Percentiles rank a stretch among this genome's conserved stretches.
phyloP scores from a whole-genome alignment of 106 monocot species.

The Allium fistulosum region DNA sequence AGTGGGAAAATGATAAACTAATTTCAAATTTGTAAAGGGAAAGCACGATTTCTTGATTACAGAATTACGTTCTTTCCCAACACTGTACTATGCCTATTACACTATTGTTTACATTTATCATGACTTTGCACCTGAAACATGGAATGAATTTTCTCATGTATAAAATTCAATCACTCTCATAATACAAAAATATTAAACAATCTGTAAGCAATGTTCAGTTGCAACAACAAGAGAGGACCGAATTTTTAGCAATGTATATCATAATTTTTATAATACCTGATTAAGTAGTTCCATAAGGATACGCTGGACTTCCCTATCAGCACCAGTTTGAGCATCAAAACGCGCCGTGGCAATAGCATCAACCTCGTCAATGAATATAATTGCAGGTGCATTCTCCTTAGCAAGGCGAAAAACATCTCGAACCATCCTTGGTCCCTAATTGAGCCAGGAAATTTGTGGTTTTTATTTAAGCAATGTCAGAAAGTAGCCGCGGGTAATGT shows the following conservation, averaged over 20 bases:
- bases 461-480: no score
- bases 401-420: constrained; percentile 97
- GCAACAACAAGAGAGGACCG: neutral
- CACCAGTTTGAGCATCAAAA: constrained; percentile 98
- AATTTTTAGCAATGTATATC: neutral
- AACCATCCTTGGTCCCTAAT: constrained; percentile 94
- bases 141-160: neutral
- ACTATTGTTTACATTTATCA: no score
- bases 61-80: no score
- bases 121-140: neutral
- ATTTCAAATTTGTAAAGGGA: no score
- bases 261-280: constrained; percentile 38
- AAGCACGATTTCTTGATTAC: neutral
- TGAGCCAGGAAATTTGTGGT: no score
- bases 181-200: neutral
- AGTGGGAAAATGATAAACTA: no score
- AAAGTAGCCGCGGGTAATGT: no score
- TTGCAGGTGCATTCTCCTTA: constrained; percentile 98
- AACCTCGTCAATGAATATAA: constrained; percentile 96
- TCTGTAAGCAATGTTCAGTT: neutral
- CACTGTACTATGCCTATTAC: no score
- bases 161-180: neutral
- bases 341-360: constrained; percentile 96
- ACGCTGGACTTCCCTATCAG: constrained; percentile 97
- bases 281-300: constrained; percentile 97